Base-by-base conservation (phyloP, 169 alveolate species). In the Eimeria brunetti region DNA sequence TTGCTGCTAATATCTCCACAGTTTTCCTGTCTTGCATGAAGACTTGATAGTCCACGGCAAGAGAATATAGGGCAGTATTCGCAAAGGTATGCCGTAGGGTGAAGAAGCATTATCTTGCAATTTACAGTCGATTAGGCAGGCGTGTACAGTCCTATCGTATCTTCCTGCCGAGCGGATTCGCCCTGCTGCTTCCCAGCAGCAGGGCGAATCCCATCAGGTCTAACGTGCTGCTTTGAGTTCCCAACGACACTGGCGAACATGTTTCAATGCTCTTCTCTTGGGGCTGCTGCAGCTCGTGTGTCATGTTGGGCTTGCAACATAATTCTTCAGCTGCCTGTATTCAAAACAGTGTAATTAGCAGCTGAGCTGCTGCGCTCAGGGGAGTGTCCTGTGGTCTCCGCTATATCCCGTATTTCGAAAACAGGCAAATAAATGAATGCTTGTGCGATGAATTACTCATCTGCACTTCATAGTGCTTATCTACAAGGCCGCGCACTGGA, bases 1-100 rank as follows among this genome's bases (percentile, higher is more conserved):
- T 76, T 83, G 90, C 90, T 83, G 90, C 58, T 83, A 83, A 53
- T 51, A 24, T 18, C 7, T 44, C 20, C 1, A 30, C 27, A n/a
- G 33, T 30, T 49, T 78, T 8, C 44, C 44, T 22, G 33, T 18
- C 51, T 5, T 73, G n/a, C 33, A 16, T 6, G 83, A 38, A 73
- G 5, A 38, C 56, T 73, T 2, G 18, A 8, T 14, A 73, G 53
- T 38, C 33, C 22, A 73, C 33, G 83, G 53, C 33, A 33, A 64
- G 22, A 41, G 30, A 73, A 38, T 38, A 6, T 22, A 14, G 56
- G n/a, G n/a, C 83, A 38, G 83, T 36, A 20, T 38, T 20, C 38
- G 83, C 56, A 53, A 22, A 16, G 83, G 12, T 5, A 73, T 38
- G 14, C 20, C 41, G 73, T 14, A 16, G 22, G 3, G 83, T 18